A percentile compares a stretch with the other conserved stretches of the same genome.
Conservation (phyloP, 768 basidiomycete genomes). For the Sarcodon sp. region DNA sequence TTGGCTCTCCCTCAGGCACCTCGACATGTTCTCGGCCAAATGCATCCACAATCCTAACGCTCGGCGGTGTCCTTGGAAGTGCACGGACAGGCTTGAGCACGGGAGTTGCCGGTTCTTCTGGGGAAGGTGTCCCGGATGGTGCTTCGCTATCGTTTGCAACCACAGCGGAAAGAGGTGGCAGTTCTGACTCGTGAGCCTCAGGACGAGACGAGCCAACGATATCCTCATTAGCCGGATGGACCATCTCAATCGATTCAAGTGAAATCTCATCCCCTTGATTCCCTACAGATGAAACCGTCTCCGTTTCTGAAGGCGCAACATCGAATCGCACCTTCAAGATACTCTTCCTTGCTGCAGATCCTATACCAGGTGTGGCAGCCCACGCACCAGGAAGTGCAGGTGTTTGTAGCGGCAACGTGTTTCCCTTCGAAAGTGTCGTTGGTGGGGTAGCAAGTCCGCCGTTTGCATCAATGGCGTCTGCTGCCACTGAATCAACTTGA, state of each 20-base stretch:
- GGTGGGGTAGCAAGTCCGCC: slow-evolving; percentile 32
- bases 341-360: slow-evolving; percentile 29
- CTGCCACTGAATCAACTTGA: too few relatives aligned
- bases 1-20: not conserved
- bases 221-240: not conserved
- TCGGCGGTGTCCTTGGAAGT: slow-evolving; percentile 30
- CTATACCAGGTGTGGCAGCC: slow-evolving; percentile 16
- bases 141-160: not conserved
- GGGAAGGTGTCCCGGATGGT: not conserved
- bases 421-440: slow-evolving; percentile 34
- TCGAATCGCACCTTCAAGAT: slow-evolving; percentile 68
- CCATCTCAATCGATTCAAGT: not conserved
- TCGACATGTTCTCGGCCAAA: slow-evolving; percentile 37
- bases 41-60: slow-evolving; percentile 58
- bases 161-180: not conserved
- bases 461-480: slow-evolving; percentile 6
- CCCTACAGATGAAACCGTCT: slow-evolving; percentile 2
- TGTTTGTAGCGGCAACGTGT: slow-evolving; percentile 35
- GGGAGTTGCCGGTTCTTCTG: slow-evolving; percentile 6
- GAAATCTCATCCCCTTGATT: not conserved
- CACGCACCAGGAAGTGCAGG: slow-evolving; percentile 64
- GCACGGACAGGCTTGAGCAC: slow-evolving; percentile 14
- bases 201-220: not conserved
- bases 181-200: not conserved
- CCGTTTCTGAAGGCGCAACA: slow-evolving; percentile 17